Evolutionary conservation across 768 basidiomycete species (phyloP).

Genomic region (Lactifluus subvellereus): DNA sequence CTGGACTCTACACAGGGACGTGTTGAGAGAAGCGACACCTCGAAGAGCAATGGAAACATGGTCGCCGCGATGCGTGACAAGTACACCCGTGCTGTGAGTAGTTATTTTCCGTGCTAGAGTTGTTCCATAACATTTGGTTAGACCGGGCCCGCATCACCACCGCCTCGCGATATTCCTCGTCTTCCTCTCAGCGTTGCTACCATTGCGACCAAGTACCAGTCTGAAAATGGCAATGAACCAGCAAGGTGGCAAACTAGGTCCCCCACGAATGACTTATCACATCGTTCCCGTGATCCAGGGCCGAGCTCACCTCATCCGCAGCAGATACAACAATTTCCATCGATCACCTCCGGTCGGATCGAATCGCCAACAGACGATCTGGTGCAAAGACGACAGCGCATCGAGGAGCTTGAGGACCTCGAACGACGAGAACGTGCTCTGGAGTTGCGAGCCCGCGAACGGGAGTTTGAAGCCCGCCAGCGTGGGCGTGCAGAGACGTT

Average conservation of each 20-base stretch:
- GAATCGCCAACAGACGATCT: constrained; percentile 30
- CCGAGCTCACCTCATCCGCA: constrained; percentile 12
- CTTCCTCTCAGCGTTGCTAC: constrained; percentile 58
- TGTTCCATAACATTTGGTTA: constrained; percentile 25
- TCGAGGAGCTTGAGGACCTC: constrained; percentile 47
- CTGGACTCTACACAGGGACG: constrained; percentile 7
- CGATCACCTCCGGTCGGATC: not conserved
- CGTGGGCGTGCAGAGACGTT: constrained; percentile 31
- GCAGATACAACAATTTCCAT: constrained; percentile 14
- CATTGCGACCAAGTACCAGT: constrained; percentile 53
- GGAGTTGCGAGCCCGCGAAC: constrained; percentile 45
- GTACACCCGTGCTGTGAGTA: constrained; percentile 52
- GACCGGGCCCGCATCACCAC: constrained; percentile 49
- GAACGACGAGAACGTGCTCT: constrained; percentile 56
- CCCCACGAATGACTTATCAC: constrained; percentile 2
- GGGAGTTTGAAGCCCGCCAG: constrained; percentile 8
- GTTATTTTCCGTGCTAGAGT: not conserved
- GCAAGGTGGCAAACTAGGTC: constrained; percentile 6
- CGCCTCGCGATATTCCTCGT: constrained; percentile 56
- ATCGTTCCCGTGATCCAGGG: constrained; percentile 15
- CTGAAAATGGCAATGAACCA: constrained; percentile 3
- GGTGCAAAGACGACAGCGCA: constrained; percentile 36
- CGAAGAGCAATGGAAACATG: constrained; percentile 48
- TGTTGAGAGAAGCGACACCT: constrained; percentile 49
- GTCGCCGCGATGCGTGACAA: constrained; percentile 67